Conservation (phyloP, 2,329 filamentous ascomycete genomes). For the Botrytis deweyae region DNA sequence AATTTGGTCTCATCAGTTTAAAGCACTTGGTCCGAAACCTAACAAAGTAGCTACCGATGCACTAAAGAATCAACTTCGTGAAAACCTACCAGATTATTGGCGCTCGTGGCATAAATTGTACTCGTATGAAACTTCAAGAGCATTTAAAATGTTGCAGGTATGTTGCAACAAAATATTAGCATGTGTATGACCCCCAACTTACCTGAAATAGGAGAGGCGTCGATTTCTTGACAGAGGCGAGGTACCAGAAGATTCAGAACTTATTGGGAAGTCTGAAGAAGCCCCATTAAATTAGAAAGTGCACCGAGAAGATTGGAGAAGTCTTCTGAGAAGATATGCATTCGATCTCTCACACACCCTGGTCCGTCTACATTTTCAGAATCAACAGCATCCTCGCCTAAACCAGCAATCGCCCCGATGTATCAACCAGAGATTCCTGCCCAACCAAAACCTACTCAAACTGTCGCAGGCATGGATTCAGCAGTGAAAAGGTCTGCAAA, state of each 20-base stretch:
- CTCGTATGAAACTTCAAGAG: neutral
- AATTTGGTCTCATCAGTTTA: neutral
- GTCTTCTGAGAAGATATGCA: neutral
- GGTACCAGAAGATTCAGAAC: neutral
- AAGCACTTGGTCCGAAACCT: neutral
- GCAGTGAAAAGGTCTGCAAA: neutral
- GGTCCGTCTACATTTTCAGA: neutral
- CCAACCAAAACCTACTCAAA: neutral
- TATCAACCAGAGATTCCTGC: neutral
- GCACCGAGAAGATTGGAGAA: neutral
- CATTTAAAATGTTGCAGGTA: conserved; percentile 4
- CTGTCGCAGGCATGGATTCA: too few species aligned
- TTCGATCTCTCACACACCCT: neutral
- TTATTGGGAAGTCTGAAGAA: neutral
- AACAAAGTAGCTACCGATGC: too few species aligned
- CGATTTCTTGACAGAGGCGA: conserved; percentile 11
- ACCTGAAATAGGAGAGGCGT: neutral
- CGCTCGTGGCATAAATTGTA: neutral
- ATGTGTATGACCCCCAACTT: neutral
- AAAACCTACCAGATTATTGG: neutral
- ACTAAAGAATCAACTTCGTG: neutral
- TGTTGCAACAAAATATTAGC: neutral
- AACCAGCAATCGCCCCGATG: neutral
- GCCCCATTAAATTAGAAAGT: neutral
- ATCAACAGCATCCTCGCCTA: neutral